These are phyloP conservation scores for Cladosporium sp. DNA, from an alignment of 2,329 filamentous ascomycete species.

Conservation along the genomic window DNA sequence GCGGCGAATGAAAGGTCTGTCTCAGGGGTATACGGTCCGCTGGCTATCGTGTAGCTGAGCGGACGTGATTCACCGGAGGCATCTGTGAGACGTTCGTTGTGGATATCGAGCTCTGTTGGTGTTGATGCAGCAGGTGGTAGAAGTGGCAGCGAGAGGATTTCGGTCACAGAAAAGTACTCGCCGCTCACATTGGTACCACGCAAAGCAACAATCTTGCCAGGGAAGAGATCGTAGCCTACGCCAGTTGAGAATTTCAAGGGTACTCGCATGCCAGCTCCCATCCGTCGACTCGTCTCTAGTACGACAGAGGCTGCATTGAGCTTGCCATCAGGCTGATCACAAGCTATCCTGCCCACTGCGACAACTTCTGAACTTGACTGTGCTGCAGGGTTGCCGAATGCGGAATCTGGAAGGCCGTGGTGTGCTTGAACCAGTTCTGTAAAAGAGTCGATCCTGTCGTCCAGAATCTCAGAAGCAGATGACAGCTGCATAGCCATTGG, in stretches of 20 bases:
- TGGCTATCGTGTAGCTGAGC: conserved; percentile 70
- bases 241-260: conserved; percentile 67
- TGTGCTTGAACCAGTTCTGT: conserved; percentile 67
- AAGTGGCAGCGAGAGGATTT: conserved; percentile 71
- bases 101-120: conserved; percentile 59
- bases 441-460: conserved; percentile 93
- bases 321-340: conserved; percentile 78
- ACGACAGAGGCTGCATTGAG: conserved; percentile 81
- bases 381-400: conserved; percentile 80
- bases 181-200: conserved; percentile 84
- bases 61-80: conserved; percentile 61
- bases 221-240: conserved; percentile 79
- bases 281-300: conserved; percentile 79
- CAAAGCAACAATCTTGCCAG: conserved; percentile 87
- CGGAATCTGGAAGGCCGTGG: conserved; percentile 70
- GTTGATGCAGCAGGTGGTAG: conserved; percentile 70
- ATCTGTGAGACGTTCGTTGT: conserved; percentile 64
- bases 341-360: conserved; percentile 86
- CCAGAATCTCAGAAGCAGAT: conserved; percentile 86
- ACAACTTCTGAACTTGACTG: conserved; percentile 84
- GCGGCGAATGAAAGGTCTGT: conserved; percentile 89
- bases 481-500: conserved; percentile 92
- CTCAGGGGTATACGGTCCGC: conserved; percentile 88
- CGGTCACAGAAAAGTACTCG: conserved; percentile 72
- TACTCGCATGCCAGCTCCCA: conserved; percentile 76